These are phyloP conservation scores for Laburnicola sp. DNA, from an alignment of 2,329 filamentous ascomycete genomes.

Conservation along the genomic window DNA sequence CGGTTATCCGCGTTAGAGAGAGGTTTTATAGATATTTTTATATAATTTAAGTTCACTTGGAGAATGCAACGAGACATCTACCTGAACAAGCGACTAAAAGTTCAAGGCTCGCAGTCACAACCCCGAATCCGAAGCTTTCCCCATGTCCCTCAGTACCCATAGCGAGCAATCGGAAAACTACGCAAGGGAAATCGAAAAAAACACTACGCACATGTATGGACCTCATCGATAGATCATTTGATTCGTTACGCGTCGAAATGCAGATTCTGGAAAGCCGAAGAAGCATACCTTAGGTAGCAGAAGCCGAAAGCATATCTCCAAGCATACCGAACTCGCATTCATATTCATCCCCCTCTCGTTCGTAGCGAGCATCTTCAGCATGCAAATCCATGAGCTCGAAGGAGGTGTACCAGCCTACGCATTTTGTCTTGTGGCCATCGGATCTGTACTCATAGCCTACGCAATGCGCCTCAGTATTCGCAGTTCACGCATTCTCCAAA, in stretches of 20 bases:
- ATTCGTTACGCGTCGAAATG: slow-evolving; percentile 44
- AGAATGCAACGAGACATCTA: too few species aligned
- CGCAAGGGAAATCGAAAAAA: slow-evolving; percentile 8
- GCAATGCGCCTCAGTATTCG: slow-evolving; percentile 16
- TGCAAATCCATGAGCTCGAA: slow-evolving; percentile 30
- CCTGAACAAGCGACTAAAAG: too few species aligned
- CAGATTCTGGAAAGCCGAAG: slow-evolving; percentile 31
- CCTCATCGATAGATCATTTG: slow-evolving; percentile 27
- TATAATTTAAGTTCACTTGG: too few species aligned
- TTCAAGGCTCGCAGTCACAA: too few species aligned
- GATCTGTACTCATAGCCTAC: slow-evolving; percentile 16
- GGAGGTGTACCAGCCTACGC: slow-evolving; percentile 17
- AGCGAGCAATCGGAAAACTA: slow-evolving; percentile 11
- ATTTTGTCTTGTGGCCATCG: slow-evolving; percentile 14
- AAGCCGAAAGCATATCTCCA: slow-evolving; percentile 37
- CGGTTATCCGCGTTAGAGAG: too few species aligned
- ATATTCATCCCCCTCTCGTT: slow-evolving; percentile 39
- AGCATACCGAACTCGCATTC: slow-evolving; percentile 40
- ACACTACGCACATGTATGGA: slow-evolving; percentile 15
- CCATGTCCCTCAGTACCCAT: slow-evolving; percentile 4
- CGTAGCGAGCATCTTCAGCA: slow-evolving; percentile 33
- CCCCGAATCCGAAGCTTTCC: background rate
- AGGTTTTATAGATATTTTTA: too few species aligned
- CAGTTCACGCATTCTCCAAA: slow-evolving; percentile 15
- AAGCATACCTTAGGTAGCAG: slow-evolving; percentile 22